Percentiles rank a stretch among this genome's conserved stretches.
Evolutionary conservation across 768 basidiomycete genomes (phyloP).

Genomic region (Hydnomerulius pinastri): DNA sequence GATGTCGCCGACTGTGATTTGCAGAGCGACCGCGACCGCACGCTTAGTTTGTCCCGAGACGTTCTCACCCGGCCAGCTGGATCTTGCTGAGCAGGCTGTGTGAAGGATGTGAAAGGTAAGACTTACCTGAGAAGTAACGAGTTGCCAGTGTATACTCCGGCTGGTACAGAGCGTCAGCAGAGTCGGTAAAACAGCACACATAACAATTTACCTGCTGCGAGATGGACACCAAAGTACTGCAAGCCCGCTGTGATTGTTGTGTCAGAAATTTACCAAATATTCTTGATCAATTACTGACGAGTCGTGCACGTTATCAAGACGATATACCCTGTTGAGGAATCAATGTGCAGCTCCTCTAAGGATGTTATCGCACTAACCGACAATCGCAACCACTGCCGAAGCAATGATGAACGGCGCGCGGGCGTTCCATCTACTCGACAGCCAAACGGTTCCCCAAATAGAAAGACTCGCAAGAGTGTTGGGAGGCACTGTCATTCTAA

Average conservation of each 20-base stretch:
- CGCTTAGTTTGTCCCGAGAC: constrained; percentile 71
- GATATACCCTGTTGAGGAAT: constrained; percentile 48
- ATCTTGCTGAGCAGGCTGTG: background rate
- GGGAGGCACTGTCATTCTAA: constrained; percentile 61
- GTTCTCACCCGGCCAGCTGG: constrained; percentile 64
- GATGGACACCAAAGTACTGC: constrained; percentile 59
- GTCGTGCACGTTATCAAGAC: constrained; percentile 50
- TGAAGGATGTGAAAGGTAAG: background rate
- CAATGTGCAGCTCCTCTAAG: background rate
- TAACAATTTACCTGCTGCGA: constrained; percentile 38
- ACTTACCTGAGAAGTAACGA: constrained; percentile 53
- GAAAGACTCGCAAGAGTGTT: constrained; percentile 51
- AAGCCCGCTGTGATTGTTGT: constrained; percentile 39
- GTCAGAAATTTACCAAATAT: background rate
- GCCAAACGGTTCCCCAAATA: constrained; percentile 52
- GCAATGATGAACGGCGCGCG: constrained; percentile 57
- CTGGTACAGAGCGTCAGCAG: constrained; percentile 12
- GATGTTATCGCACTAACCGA: constrained; percentile 33
- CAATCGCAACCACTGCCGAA: constrained; percentile 48
- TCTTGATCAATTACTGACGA: constrained; percentile 30
- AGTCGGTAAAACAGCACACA: no score
- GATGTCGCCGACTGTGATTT: constrained; percentile 63
- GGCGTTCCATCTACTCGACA: constrained; percentile 45
- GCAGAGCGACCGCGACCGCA: constrained; percentile 61
- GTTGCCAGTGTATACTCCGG: constrained; percentile 60